phyloP scores from a whole-genome alignment of 352 stramenopile species.

The Globisporangium uncinulatum region DNA sequence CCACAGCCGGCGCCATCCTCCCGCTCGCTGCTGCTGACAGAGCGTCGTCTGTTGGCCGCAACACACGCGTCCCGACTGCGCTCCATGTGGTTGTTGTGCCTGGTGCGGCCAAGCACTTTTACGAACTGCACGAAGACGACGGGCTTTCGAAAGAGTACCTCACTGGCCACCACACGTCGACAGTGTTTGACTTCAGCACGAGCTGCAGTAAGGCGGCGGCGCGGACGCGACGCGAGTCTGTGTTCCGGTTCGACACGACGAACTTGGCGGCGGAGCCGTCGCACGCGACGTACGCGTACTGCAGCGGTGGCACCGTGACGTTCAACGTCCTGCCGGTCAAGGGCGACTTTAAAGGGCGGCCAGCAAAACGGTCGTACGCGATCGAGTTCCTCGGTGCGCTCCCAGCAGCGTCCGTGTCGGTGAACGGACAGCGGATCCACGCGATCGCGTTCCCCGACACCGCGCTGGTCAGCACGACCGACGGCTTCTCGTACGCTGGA shows the following conservation, averaged over 20 bases:
- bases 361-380: conserved; percentile 13
- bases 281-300: conserved; percentile 3
- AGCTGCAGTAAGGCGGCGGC: background rate
- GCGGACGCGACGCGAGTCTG: background rate
- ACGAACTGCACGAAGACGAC: conserved; percentile 28
- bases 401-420: conserved; percentile 12
- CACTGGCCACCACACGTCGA: conserved; percentile 7
- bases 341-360: conserved; percentile 12
- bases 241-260: conserved; percentile 11
- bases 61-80: conserved; percentile 8
- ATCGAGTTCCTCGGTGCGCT: conserved; percentile 19
- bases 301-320: conserved; percentile 4
- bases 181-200: conserved; percentile 14
- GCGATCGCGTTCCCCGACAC: conserved; percentile 10
- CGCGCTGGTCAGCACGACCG: background rate
- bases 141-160: conserved; percentile 25
- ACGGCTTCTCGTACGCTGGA: conserved; percentile 20
- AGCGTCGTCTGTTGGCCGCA: conserved; percentile 17
- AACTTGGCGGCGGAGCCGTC: background rate
- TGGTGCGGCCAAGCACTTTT: conserved; percentile 8
- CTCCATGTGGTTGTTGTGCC: conserved; percentile 22
- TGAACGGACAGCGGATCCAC: conserved; percentile 17
- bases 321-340: conserved; percentile 21
- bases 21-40: conserved; percentile 6
- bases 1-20: conserved; percentile 23